phyloP scores from a whole-genome alignment of 2,329 filamentous ascomycete genomes.

The Sporothrix inflata region DNA sequence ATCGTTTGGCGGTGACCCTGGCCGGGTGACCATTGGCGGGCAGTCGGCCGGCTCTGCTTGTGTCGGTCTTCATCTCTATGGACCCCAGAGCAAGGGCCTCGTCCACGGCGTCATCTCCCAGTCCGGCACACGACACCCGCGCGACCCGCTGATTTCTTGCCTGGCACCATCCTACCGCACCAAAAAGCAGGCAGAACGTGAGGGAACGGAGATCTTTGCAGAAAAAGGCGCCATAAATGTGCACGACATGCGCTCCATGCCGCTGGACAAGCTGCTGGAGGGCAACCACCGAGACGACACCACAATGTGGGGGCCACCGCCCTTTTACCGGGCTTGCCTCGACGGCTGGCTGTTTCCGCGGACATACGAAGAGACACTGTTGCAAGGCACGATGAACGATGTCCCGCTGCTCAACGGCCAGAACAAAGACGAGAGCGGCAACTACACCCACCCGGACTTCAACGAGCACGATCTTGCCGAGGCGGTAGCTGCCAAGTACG shows the following conservation, averaged over 20 bases:
- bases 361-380: background rate
- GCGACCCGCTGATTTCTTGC: background rate
- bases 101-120: slow-evolving; percentile 1
- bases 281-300: slow-evolving; percentile 9
- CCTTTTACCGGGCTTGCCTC: background rate
- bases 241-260: background rate
- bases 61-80: slow-evolving; percentile 3
- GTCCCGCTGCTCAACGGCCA: background rate
- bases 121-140: slow-evolving; percentile 7
- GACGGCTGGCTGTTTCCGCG: slow-evolving; percentile 11
- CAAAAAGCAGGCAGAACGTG: background rate
- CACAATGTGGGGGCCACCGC: slow-evolving; percentile 10
- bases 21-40: background rate
- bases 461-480: background rate
- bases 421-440: slow-evolving; percentile 8
- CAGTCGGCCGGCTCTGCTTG: slow-evolving; percentile 7
- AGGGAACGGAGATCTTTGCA: background rate
- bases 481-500: background rate
- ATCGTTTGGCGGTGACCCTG: background rate
- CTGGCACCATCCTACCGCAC: slow-evolving; percentile 11
- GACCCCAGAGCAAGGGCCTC: slow-evolving; percentile 2
- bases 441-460: slow-evolving; percentile 6
- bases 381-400: background rate
- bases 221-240: background rate
- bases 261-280: background rate